Conservation (phyloP, 1,284 basidiomycete species). For the Ceratobasidium sp. region DNA sequence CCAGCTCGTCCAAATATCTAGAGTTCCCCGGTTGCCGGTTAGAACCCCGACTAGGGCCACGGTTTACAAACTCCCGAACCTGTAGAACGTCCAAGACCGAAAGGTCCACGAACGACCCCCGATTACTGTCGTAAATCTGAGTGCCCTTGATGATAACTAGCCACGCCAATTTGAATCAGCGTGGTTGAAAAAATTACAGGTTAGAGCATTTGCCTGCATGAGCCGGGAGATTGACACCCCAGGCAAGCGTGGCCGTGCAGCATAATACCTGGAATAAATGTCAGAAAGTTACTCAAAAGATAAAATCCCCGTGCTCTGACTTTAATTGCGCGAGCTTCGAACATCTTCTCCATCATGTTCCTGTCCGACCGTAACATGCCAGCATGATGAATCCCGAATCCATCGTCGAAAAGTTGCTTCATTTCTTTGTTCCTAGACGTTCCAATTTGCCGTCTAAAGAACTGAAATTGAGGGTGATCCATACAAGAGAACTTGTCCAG, state of each 20-base stretch:
- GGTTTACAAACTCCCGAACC: constrained; percentile 39
- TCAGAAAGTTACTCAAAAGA: background rate
- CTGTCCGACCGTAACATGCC: constrained; percentile 96
- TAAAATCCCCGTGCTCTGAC: constrained; percentile 57
- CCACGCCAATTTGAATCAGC: background rate
- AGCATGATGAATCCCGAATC: constrained; percentile 98
- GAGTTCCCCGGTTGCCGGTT: background rate
- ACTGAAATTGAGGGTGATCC: constrained; percentile 78
- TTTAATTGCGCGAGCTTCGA: constrained; percentile 91
- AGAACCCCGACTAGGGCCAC: background rate
- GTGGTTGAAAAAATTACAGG: background rate
- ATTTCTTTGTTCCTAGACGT: constrained; percentile 94
- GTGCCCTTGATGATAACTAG: constrained; percentile 97
- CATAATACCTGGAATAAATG: constrained; percentile 80
- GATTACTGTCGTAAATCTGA: constrained; percentile 91
- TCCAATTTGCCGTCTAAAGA: constrained; percentile 82
- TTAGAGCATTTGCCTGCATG: constrained; percentile 79
- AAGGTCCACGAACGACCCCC: constrained; percentile 91
- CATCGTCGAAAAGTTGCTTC: constrained; percentile 91
- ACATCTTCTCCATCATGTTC: constrained; percentile 96
- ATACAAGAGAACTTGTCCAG: constrained; percentile 82
- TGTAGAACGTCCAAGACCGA: constrained; percentile 96
- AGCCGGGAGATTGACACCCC: constrained; percentile 99
- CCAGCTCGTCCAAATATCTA: constrained; percentile 95
- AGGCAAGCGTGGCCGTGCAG: constrained; percentile 98